Evolutionary conservation across 2,329 filamentous ascomycete species (phyloP), one percentile per base, ranked within the genome.

Genomic region (Chrysoporthe cubensis): DNA sequence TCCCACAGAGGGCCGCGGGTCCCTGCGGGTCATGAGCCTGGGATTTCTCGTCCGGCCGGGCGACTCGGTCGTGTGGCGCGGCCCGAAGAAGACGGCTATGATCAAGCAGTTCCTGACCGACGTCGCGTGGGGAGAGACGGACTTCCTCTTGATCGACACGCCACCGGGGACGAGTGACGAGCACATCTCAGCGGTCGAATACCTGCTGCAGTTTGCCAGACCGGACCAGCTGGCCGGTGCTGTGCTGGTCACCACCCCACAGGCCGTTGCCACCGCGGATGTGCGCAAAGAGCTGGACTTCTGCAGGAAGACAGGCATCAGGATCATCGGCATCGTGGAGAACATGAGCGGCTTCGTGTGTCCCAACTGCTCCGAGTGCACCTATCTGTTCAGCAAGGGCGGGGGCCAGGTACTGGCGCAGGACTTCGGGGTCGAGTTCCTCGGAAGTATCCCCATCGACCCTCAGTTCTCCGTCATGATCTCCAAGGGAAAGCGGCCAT

Each of bases 31-130:
- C 78, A 97, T 98, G 91, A 97, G 93, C 66, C 84, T 99, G 1
- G 96, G 94, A 2, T 98, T 99, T 75, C 86, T 99, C 7, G 85
- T 99, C 6, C 88, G 89, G 70, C 85, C 95, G 73, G 92, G 92
- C 70, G 94, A 97, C 74, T 95, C 96, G 0, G 94, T 99, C 0
- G 96, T 99, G 50, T 99, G 96, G 96, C 88, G 96, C 64, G 96
- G 96, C 0, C 96, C 96, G 2, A 99, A 99, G 81, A 99, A 99
- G 82, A 99, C 96, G 4, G 96, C 96, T 62, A 99, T 99, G 96
- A 93, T 99, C 68, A 89, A 94, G 52, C 96, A 99, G 78, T 99
- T 99, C 76, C 84, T 99, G 40, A 91, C 92, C 1, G 94, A 97
- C 75, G 94, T 97, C 4, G 85, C 93, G 42, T 98, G 96, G 96